Conservation (phyloP, 2,329 filamentous ascomycete genomes). For the Ophiocordyceps camponoti-floridani region DNA sequence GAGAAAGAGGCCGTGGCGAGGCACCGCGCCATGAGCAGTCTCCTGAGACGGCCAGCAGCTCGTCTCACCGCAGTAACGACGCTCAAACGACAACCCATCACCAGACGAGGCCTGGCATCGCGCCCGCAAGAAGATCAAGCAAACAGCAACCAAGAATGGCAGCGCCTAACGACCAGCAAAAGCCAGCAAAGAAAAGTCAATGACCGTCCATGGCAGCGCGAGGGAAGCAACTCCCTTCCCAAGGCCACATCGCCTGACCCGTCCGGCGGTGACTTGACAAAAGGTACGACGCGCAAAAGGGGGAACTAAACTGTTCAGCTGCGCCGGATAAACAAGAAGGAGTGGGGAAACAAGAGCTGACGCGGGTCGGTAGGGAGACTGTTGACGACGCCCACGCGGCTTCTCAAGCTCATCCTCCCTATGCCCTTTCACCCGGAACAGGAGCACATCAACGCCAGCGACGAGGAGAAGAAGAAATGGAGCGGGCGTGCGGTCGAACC, state of each 20-base stretch:
- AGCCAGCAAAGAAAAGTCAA: slow-evolving; percentile 35
- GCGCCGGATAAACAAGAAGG: no score
- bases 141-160: neutral
- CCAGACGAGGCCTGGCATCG: neutral
- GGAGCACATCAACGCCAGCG: slow-evolving; percentile 21
- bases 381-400: slow-evolving; percentile 60
- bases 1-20: neutral
- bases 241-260: slow-evolving; percentile 12
- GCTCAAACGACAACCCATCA: neutral
- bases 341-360: no score
- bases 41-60: neutral
- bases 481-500: slow-evolving; percentile 44
- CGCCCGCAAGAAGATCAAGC: neutral
- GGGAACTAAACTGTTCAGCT: no score
- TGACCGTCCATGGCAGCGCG: slow-evolving; percentile 47
- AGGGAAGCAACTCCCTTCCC: slow-evolving; percentile 29
- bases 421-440: slow-evolving; percentile 29
- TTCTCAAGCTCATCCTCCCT: slow-evolving; percentile 67
- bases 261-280: slow-evolving; percentile 9
- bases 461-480: slow-evolving; percentile 14
- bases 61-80: neutral
- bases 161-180: neutral
- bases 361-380: slow-evolving; percentile 41
- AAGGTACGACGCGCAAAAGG: slow-evolving; percentile 9
- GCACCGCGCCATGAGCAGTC: neutral